Base-by-base conservation (phyloP, 2,329 filamentous ascomycete species). In the Clarireedia paspali region DNA sequence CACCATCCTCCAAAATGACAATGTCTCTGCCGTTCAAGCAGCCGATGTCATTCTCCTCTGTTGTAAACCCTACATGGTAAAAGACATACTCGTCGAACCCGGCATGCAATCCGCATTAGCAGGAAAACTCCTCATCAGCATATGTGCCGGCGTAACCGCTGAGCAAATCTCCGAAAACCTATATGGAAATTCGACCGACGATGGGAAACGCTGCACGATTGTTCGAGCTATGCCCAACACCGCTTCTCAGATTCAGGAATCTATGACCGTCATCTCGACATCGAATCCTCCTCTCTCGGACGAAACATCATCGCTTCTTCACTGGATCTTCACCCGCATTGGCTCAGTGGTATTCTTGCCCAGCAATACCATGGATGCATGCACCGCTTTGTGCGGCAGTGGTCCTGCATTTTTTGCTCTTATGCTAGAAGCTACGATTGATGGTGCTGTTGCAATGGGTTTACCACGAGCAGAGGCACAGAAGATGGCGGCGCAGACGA, bases 141-240 rank as follows among this genome's bases (percentile, higher is more conserved):
- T 95, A 63, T 83, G 87, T 59, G 89, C 89, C 4, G 91, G 91
- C 56, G 81, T 94, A 23, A 83, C 85, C 2, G 81, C 83, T 15
- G 71, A 80, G 49, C 83, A 91, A 65, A 83, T 95, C 60, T 12
- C 84, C 88, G 65, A 77, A 78, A 26, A 73, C 75, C 9, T 46
- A 12, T 23, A 46, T 2, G 6, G 12, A 23, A 5, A 17, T 0
- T 6, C n/a, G 39, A 9, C 5, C 62, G 70, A 74, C 15, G 74
- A 75, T 55, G 75, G 55, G 42, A 55, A 24, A 4, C 42, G 20
- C 26, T 38, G 20, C 0, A 47, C 42, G 2, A 47, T 53, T 44
- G 6, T 95, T 4, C 79, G 89, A 34, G 89, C 87, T 54, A 90
- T 95, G 82, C 89, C 89, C 63, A 95, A 95, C 74, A 91, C 88